Conservation (phyloP, 2,329 filamentous ascomycete genomes). For the Penicillium sp. region DNA sequence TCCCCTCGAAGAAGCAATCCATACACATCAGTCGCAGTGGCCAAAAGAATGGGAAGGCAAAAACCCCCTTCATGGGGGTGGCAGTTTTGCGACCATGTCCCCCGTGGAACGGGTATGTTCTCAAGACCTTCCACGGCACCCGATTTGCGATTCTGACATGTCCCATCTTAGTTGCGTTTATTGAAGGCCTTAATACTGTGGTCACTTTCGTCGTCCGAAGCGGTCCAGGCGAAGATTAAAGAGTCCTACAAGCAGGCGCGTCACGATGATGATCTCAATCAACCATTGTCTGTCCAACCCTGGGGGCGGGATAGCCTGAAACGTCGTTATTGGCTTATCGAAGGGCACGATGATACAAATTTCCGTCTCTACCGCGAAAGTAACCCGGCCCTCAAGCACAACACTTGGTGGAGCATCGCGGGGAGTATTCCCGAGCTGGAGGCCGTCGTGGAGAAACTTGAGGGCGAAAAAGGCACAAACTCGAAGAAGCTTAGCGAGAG, state of each 20-base stretch:
- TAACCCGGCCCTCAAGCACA: constrained; percentile 71
- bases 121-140: constrained; percentile 1
- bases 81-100: constrained; percentile 77
- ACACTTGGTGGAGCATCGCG: constrained; percentile 91
- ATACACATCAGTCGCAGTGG: constrained; percentile 85
- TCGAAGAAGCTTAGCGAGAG: constrained; percentile 74
- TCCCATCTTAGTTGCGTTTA: constrained; percentile 65
- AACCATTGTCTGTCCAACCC: constrained; percentile 82
- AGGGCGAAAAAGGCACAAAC: constrained; percentile 75
- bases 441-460: constrained; percentile 70
- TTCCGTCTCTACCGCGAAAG: constrained; percentile 94
- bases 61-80: constrained; percentile 77
- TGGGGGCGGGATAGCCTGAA: constrained; percentile 91
- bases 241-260: constrained; percentile 85
- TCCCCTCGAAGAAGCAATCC: constrained; percentile 88
- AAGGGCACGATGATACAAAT: constrained; percentile 88
- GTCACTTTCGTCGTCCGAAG: constrained; percentile 85
- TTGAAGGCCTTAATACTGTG: constrained; percentile 81
- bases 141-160: constrained; percentile 4
- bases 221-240: constrained; percentile 75
- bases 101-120: constrained; percentile 72
- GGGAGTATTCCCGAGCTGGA: constrained; percentile 85
- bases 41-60: constrained; percentile 75
- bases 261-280: constrained; percentile 74
- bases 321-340: constrained; percentile 88